Percentiles rank a stretch among this genome's conserved stretches.
phyloP scores from a whole-genome alignment of 192 early-diverging fungal species.

The Entomortierella beljakovae region DNA sequence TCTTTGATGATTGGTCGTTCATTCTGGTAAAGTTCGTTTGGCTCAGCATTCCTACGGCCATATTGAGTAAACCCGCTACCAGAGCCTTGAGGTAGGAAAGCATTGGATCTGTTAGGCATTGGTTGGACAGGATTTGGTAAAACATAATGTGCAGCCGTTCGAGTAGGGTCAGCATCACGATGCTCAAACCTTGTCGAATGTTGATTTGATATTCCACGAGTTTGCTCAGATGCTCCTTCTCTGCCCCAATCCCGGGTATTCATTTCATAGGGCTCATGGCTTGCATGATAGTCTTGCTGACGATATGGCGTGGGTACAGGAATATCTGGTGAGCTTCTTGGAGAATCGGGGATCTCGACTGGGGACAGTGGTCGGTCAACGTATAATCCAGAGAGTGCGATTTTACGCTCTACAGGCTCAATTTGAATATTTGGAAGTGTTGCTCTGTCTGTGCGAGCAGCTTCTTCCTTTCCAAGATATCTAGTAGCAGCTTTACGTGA shows the following conservation, averaged over 20 bases:
- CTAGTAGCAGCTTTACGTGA: constrained; percentile 3
- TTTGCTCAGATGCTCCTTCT: background rate
- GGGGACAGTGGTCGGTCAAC: constrained; percentile 12
- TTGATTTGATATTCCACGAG: background rate
- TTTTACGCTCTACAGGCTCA: constrained; percentile 27
- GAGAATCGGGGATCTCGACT: background rate
- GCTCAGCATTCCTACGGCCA: background rate
- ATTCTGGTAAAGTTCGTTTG: background rate
- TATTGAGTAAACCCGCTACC: background rate
- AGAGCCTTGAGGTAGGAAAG: background rate
- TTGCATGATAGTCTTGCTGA: background rate
- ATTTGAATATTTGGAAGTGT: constrained; percentile 40
- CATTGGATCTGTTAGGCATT: background rate
- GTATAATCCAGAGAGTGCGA: constrained; percentile 42
- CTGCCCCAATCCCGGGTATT: background rate
- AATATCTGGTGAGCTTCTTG: constrained; percentile 22
- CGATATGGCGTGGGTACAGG: constrained; percentile 20
- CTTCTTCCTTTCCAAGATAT: constrained; percentile 35
- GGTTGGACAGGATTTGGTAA: constrained; percentile 12
- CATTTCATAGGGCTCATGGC: background rate
- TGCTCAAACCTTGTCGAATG: constrained; percentile 9
- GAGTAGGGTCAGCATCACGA: constrained; percentile 16
- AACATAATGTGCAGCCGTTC: constrained; percentile 10
- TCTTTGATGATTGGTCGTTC: background rate
- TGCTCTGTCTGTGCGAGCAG: constrained; percentile 28